Base-by-base conservation (phyloP, 495 filamentous ascomycete species). In the Talaromyces liani region DNA sequence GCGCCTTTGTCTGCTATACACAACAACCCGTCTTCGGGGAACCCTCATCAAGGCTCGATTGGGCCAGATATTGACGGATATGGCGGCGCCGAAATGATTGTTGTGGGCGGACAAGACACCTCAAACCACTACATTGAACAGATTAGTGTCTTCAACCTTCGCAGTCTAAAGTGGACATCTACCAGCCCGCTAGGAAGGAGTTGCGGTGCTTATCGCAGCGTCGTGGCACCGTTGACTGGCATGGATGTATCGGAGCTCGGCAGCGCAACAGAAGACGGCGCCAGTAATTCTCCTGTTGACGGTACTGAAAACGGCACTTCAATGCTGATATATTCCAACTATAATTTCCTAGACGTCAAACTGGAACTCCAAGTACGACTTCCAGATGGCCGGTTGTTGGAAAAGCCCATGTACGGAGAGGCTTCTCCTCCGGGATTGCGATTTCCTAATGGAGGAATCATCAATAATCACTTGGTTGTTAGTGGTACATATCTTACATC, bases 51-150 rank as follows among this genome's bases (percentile, higher is more conserved):
- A 70, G 92, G 92, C 22, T 84, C 86, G 0, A 85, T 96, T 62
- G 93, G 94, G 2, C 88, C 96, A 39, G 87, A 85, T 64, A 84
- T 97, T 49, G 92, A 98, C 75, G 93, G 95, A 0, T 85, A 85
- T 33, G 94, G 95, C 8, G 94, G 95, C 14, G 92, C 95, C 2
- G 93, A 98, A 75, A 95, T 98, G 95, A 85, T 98, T 10, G 88
- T 98, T 8, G 93, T 98, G 16, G 94, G 94, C 56, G 94, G 94
- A 4, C 94, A 98, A 71, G 93, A 98, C 70, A 93, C 89, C 64
- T 90, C 89, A n/a, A 98, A 98, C 70, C 91, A 96, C 70, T 98
- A 98, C 68, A 98, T 98, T 65, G 93, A 98, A 71, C 91, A 98
- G 75, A 92, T 98, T 68, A 97, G 92, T 69, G 92, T 98, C 6